Evolutionary conservation across 306 rosid species (phyloP).

Genomic region (Nissolia schottii): DNA sequence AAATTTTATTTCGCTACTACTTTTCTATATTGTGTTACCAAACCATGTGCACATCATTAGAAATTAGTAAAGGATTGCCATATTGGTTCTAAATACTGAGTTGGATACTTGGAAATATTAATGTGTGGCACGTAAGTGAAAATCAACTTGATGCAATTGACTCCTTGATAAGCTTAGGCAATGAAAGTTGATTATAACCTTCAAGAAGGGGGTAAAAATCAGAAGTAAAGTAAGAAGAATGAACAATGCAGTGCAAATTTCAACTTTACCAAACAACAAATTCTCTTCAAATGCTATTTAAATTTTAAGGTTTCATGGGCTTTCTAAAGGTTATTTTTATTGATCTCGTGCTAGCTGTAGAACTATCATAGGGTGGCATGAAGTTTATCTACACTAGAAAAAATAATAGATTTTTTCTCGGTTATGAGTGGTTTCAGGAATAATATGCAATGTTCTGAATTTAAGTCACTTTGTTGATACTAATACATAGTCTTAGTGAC

Average conservation of each 20-base stretch:
- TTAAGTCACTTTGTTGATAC: background rate
- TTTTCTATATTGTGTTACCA: background rate
- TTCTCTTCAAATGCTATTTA: background rate
- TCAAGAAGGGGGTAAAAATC: constrained; percentile 1
- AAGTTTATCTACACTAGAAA: background rate
- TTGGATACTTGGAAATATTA: background rate
- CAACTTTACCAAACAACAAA: background rate
- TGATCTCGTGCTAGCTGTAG: background rate
- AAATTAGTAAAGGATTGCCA: background rate
- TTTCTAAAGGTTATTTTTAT: background rate
- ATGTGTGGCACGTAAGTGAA: background rate
- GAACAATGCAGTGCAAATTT: background rate
- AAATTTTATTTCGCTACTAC: background rate
- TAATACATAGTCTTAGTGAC: background rate
- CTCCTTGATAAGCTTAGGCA: too few species aligned
- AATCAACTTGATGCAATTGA: background rate
- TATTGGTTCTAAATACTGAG: background rate
- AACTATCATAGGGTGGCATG: background rate
- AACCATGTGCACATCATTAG: background rate
- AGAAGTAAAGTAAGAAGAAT: background rate
- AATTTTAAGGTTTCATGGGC: background rate
- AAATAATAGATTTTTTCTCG: background rate
- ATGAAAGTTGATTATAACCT: too few species aligned
- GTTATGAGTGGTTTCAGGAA: background rate
- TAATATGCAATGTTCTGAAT: background rate